These are phyloP conservation scores for Colletotrichum endophyticum DNA, from an alignment of 2,329 filamentous ascomycete genomes.

Conservation along the genomic window DNA sequence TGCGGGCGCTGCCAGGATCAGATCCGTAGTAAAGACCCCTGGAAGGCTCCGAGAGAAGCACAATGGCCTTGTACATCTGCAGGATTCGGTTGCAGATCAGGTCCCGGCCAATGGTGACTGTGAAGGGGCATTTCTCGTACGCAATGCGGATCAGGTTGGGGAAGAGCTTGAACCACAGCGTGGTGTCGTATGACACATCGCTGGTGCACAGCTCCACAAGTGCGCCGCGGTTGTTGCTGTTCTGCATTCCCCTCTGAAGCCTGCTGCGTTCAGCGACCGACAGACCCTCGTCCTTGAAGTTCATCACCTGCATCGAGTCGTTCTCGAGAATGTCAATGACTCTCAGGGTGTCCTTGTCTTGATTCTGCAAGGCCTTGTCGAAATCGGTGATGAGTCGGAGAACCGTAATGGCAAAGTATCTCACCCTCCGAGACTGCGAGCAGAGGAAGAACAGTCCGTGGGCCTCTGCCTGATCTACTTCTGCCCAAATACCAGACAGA, in stretches of 20 bases:
- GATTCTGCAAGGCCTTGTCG: slow-evolving; percentile 77
- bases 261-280: slow-evolving; percentile 92
- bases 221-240: slow-evolving; percentile 82
- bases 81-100: slow-evolving; percentile 90
- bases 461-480: slow-evolving; percentile 96
- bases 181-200: slow-evolving; percentile 92
- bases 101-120: slow-evolving; percentile 88
- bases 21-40: slow-evolving; percentile 69
- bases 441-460: slow-evolving; percentile 97
- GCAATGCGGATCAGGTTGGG: slow-evolving; percentile 92
- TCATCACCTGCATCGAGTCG: slow-evolving; percentile 86
- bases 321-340: slow-evolving; percentile 93
- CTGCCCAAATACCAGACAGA: slow-evolving; percentile 84
- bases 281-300: slow-evolving; percentile 89
- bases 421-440: slow-evolving; percentile 89
- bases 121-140: slow-evolving; percentile 89
- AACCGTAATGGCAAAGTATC: slow-evolving; percentile 90
- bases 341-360: slow-evolving; percentile 69
- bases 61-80: slow-evolving; percentile 89
- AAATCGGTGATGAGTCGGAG: slow-evolving; percentile 92
- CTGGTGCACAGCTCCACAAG: slow-evolving; percentile 94
- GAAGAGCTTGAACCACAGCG: slow-evolving; percentile 97
- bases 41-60: slow-evolving; percentile 75
- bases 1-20: slow-evolving; percentile 59
- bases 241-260: slow-evolving; percentile 86